Conservation (phyloP, 306 rosid species). For the Vigna mungo region DNA sequence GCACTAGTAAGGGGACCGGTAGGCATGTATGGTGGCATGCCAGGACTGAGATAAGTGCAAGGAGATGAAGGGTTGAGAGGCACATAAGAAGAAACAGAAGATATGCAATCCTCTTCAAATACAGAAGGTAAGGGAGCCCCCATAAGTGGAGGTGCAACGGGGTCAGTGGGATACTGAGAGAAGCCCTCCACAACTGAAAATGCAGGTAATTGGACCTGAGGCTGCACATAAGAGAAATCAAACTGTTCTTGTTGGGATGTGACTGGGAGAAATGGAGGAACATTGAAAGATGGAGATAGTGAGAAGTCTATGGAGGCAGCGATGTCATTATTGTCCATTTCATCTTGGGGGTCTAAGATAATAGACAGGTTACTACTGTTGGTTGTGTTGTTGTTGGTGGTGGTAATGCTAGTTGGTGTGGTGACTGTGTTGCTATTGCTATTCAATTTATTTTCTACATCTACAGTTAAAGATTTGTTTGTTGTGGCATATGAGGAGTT, state of each 20-base stretch:
- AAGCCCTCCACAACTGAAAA: constrained; percentile 70
- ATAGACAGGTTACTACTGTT: constrained; percentile 58
- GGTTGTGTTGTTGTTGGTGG: constrained; percentile 44
- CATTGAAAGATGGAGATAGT: constrained; percentile 62
- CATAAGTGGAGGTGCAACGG: constrained; percentile 57
- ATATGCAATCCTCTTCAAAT: constrained; percentile 82
- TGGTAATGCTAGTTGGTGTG: constrained; percentile 47
- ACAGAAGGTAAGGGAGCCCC: constrained; percentile 63
- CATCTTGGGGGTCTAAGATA: constrained; percentile 81
- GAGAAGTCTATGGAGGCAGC: constrained; percentile 91
- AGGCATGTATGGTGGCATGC: constrained; percentile 66
- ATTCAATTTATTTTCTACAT: constrained; percentile 57
- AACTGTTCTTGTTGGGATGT: constrained; percentile 60
- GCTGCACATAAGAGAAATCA: constrained; percentile 64
- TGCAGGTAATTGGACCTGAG: constrained; percentile 55
- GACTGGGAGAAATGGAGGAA: constrained; percentile 49
- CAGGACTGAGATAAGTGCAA: constrained; percentile 66
- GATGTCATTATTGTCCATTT: constrained; percentile 81
- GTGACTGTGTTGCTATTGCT: constrained; percentile 52
- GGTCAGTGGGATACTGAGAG: constrained; percentile 59
- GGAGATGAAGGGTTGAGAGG: constrained; percentile 78
- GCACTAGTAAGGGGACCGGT: constrained; percentile 58
- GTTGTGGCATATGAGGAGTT: constrained; percentile 65
- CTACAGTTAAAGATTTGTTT: constrained; percentile 56
- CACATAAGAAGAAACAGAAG: constrained; percentile 79